Conservation (phyloP, 2,329 filamentous ascomycete genomes). For the Bipolaris cookei region DNA sequence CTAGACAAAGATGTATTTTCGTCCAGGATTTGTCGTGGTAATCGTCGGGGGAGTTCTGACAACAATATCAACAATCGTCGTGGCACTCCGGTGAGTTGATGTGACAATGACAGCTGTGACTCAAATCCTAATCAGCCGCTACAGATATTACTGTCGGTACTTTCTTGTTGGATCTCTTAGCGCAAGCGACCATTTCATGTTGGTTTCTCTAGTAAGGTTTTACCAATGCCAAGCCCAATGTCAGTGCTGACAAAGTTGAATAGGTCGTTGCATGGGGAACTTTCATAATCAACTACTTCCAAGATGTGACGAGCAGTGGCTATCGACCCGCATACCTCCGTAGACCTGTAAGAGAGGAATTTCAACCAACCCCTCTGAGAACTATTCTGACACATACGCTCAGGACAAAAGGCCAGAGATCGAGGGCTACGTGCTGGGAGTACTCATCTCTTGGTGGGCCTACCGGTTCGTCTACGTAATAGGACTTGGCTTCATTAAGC, state of each 20-base stretch:
- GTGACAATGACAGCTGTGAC: background rate
- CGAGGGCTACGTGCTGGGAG: conserved; percentile 31
- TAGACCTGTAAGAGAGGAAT: conserved; percentile 30
- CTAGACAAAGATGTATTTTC: conserved; percentile 32
- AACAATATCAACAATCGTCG: conserved; percentile 43
- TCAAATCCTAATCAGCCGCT: conserved; percentile 6
- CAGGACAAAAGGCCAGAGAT: conserved; percentile 41
- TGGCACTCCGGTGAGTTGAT: conserved; percentile 38
- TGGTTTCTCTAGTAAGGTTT: conserved; percentile 38
- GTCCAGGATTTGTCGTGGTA: conserved; percentile 44
- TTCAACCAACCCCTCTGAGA: background rate
- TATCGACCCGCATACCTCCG: conserved; percentile 34
- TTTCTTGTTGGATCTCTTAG: conserved; percentile 41
- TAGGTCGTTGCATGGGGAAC: conserved; percentile 47
- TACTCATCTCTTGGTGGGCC: conserved; percentile 44
- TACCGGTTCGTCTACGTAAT: conserved; percentile 43
- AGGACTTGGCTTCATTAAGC: conserved; percentile 43
- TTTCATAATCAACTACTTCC: conserved; percentile 45
- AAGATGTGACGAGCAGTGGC: conserved; percentile 39
- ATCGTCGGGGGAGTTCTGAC: conserved; percentile 45
- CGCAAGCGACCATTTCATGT: conserved; percentile 45
- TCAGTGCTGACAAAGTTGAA: conserved; percentile 15
- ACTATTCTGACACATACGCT: conserved; percentile 10
- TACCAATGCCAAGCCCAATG: background rate
- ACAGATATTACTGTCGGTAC: conserved; percentile 46